Evolutionary conservation across 805 yeast species (phyloP).

Genomic region (Teunomyces gatunensis): DNA sequence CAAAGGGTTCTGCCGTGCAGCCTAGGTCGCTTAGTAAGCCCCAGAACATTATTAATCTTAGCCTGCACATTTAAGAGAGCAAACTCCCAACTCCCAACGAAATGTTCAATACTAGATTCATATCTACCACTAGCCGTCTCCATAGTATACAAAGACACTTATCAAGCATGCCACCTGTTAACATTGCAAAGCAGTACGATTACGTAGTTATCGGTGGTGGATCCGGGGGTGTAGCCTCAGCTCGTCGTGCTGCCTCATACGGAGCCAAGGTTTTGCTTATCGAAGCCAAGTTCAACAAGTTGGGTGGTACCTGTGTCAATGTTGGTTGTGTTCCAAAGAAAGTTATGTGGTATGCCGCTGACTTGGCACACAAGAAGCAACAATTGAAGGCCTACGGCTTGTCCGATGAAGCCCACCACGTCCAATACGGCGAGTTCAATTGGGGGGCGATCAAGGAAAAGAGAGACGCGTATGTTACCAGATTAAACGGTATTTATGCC

Average conservation of each 20-base stretch:
- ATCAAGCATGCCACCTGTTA: slow-evolving; percentile 53
- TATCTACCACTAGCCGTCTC: slow-evolving; percentile 1
- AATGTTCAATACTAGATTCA: slow-evolving; percentile 4
- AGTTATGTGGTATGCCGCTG: slow-evolving; percentile 98
- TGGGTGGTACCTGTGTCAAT: slow-evolving; percentile 99
- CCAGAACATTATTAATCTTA: not conserved
- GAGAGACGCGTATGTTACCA: slow-evolving; percentile 85
- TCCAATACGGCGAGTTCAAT: slow-evolving; percentile 56
- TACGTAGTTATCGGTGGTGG: slow-evolving; percentile 98
- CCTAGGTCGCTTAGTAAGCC: not conserved
- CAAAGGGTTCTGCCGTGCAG: too few species aligned
- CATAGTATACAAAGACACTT: slow-evolving; percentile 19
- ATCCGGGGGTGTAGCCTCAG: slow-evolving; percentile 98
- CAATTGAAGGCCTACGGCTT: slow-evolving; percentile 86
- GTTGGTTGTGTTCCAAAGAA: slow-evolving; percentile 99
- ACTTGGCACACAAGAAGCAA: slow-evolving; percentile 69
- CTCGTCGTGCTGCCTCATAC: slow-evolving; percentile 91
- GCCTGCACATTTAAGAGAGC: not conserved
- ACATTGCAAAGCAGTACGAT: slow-evolving; percentile 59
- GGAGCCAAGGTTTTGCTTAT: slow-evolving; percentile 86
- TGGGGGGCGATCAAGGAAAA: slow-evolving; percentile 82
- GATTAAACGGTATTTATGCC: slow-evolving; percentile 92
- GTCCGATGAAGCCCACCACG: slow-evolving; percentile 51
- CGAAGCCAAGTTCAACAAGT: slow-evolving; percentile 62
- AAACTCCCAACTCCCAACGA: not conserved